A percentile compares a stretch with the other conserved stretches of the same genome.
These are phyloP conservation scores for Neurospora sp. DNA, from an alignment of 495 filamentous ascomycete species.

Conservation along the genomic window DNA sequence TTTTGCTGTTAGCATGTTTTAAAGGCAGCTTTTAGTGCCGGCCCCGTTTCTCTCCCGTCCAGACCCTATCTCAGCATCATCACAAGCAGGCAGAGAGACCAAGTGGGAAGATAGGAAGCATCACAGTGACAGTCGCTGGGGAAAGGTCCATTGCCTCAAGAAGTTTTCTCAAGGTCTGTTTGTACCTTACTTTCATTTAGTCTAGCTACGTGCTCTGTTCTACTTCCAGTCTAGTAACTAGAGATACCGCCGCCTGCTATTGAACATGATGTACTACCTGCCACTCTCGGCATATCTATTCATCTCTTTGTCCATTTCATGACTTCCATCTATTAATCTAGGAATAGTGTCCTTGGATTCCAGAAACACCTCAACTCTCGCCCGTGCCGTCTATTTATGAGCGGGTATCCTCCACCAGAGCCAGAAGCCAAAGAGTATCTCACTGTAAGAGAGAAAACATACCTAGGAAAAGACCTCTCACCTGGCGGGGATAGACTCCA, in stretches of 20 bases:
- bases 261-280: background rate
- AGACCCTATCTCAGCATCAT: too few species aligned
- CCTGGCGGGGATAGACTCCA: background rate
- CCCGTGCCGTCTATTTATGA: background rate
- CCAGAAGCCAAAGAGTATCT: background rate
- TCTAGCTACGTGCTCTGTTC: background rate
- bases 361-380: background rate
- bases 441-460: background rate
- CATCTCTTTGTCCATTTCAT: background rate
- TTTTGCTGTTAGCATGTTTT: too few species aligned
- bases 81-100: background rate
- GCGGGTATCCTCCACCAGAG: background rate
- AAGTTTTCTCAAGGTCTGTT: too few species aligned
- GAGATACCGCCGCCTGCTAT: background rate
- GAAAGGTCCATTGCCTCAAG: too few species aligned
- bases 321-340: background rate
- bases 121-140: background rate
- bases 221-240: background rate
- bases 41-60: too few species aligned
- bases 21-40: too few species aligned
- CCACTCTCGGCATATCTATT: background rate
- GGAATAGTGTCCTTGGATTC: background rate
- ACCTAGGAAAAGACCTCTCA: background rate
- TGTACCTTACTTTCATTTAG: too few species aligned
- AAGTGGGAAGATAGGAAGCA: background rate